Conservation (phyloP, 306 rosid species). For the Lathyrus aphaca region DNA sequence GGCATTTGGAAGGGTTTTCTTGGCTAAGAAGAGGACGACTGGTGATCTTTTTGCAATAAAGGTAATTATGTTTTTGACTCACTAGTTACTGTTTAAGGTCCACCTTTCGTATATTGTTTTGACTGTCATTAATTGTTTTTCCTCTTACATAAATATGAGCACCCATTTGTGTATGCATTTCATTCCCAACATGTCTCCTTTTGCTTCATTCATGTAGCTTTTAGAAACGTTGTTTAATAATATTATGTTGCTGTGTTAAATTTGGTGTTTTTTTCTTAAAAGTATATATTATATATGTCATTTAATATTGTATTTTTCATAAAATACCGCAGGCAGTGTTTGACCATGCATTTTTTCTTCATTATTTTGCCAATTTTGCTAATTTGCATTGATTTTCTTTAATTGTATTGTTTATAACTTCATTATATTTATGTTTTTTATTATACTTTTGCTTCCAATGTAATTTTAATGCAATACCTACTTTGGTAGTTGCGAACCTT, state of each 20-base stretch:
- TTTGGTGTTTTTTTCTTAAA: constrained; percentile 13
- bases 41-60: constrained; percentile 99
- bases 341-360: constrained; percentile 2
- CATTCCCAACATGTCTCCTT: background rate
- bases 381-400: background rate
- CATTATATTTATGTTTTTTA: constrained; percentile 14
- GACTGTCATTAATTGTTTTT: constrained; percentile 9
- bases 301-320: constrained; percentile 15
- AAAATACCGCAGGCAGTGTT: constrained; percentile 21
- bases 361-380: constrained; percentile 8
- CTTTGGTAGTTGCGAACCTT: constrained; percentile 15
- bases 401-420: constrained; percentile 22
- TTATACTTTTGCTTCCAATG: constrained; percentile 9
- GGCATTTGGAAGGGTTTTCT: constrained; percentile 99
- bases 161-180: constrained; percentile 11
- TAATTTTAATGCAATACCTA: constrained; percentile 24
- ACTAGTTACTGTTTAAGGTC: constrained; percentile 13
- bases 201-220: constrained; percentile 20
- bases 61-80: constrained; percentile 47
- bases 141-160: constrained; percentile 12
- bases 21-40: constrained; percentile 97
- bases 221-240: constrained; percentile 31
- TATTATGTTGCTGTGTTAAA: constrained; percentile 4
- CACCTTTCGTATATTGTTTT: background rate
- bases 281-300: constrained; percentile 19